Base-by-base conservation (phyloP, 768 basidiomycete species). In the Pholiota microspora region DNA sequence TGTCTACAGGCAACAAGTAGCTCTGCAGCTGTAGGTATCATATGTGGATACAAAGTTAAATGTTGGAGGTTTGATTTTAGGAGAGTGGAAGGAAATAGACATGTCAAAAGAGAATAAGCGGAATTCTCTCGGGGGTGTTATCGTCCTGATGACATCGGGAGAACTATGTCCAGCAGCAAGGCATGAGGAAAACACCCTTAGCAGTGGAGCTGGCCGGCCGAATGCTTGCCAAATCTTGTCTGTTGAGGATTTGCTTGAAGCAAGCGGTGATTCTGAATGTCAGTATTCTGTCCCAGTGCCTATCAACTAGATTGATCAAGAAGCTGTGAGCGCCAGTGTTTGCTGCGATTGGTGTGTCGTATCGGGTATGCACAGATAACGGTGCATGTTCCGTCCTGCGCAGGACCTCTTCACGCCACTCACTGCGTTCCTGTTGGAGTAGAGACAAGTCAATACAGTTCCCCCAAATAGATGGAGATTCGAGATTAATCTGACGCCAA, bases 401-500 rank as follows among this genome's bases (percentile, higher is more conserved):
- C 7, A 49, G 31, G 2, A 49, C 45, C 40, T 42, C 40, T 3
- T 42, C 21, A 12, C 40, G 40, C 40, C 40, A 42, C 8, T 42
- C 40, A 12, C 3, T 24, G 21, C 3, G 7, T 42, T 42, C 21
- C 29, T 46, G 25, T n/a, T 15, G 8, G n/a, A 46, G 45, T 13
- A 46, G 2, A 16, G 5, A 24, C 15, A 46, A 15, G 18, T 46
- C 45, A 24, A 55, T 49, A 44, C 54, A 55, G 18, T 12, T 50
- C 21, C n/a, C 28, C 24, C 54, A 42, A 10, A 56, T 49, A 10
- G 48, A 46, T 12, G 18, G 36, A 21, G 32, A 54, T 15, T 16
- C 44, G n/a, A 53, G 35, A 42, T 29, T 36, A n/a, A 48, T 28
- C 45, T 49, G 15, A n/a, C 35, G 27, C 44, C 45, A 49, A 35